Base-by-base conservation (phyloP, 768 basidiomycete genomes). In the Strobilomyces dryophilus region DNA sequence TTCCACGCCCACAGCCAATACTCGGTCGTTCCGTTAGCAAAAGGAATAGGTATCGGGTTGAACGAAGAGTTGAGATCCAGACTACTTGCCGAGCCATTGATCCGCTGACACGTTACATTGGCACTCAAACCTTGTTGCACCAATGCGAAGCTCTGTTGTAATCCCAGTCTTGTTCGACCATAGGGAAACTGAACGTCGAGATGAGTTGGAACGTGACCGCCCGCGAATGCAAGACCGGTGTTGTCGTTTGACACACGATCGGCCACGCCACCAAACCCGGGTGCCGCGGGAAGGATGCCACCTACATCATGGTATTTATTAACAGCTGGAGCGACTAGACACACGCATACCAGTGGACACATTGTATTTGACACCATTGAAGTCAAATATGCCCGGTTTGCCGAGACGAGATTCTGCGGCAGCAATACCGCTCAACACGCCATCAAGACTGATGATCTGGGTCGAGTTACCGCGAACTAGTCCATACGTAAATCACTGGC, bases 91-190 rank as follows among this genome's bases (percentile, higher is more conserved):
- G 37, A 40, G 36, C 5, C 6, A 20, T 34, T 27, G 14, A 12
- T 6, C 40, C 2, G 32, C 8, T 6, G 20, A 45, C 50, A 53
- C 1, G 35, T 44, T 29, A 61, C 52, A 12, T 62, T 27, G 15
- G 60, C 60, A 17, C 56, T 62, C 11, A 61, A n/a, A 21, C 61
- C 61, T 41, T 62, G 61, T 43, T 63, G 61, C 24, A n/a, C 14
- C 15, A 62, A 15, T 1, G 46, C n/a, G 17, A 44, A 54, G 3
- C 2, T 12, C 5, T 14, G 15, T 4, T 11, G 4, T 4, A 53
- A 35, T 18, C 51, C 54, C 8, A 39, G 45, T 34, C 12, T 14
- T 34, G 10, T 3, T 1, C 8, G 29, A 1, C 24, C 34, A 2
- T 35, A 9, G 3, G 42, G 15, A n/a, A 26, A 37, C 29, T 36